A percentile compares a stretch with the other conserved stretches of the same genome.
These are phyloP conservation scores for Dryas drummondii DNA, from an alignment of 306 rosid species.

Conservation along the genomic window DNA sequence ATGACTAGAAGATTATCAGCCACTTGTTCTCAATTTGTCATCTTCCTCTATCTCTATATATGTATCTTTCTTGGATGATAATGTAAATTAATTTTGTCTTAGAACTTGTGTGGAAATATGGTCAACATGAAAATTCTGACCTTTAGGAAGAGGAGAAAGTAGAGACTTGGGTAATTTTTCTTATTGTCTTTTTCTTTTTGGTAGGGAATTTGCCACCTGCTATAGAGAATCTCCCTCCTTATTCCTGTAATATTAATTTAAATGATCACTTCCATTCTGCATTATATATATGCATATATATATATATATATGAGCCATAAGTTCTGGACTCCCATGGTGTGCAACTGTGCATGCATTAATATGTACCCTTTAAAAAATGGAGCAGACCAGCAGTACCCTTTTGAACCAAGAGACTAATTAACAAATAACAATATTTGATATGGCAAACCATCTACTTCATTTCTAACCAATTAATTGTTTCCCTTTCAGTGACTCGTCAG, in stretches of 20 bases:
- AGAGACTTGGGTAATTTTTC: constrained; percentile 29
- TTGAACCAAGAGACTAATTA: too few relatives aligned
- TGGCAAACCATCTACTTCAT: too few relatives aligned
- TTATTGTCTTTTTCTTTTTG: constrained; percentile 30
- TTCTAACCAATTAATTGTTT: not conserved
- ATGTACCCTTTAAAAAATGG: too few relatives aligned
- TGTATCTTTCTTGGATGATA: constrained; percentile 37
- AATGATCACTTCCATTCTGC: not conserved
- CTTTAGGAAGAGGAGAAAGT: constrained; percentile 1
- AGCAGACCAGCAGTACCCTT: too few relatives aligned
- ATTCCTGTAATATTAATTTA: constrained; percentile 17
- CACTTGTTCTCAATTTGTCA: constrained; percentile 53
- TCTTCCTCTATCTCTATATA: constrained; percentile 18
- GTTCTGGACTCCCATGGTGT: too few relatives aligned
- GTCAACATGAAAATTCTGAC: constrained; percentile 27
- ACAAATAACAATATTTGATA: too few relatives aligned
- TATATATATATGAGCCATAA: too few relatives aligned
- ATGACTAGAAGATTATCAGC: constrained; percentile 44
- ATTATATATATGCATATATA: too few relatives aligned
- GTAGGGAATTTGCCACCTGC: constrained; percentile 25
- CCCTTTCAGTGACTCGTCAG: constrained; percentile 7
- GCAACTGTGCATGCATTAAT: too few relatives aligned
- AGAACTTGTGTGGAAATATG: constrained; percentile 20
- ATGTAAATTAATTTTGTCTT: constrained; percentile 25
- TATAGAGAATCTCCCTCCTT: constrained; percentile 30